Evolutionary conservation across 768 basidiomycete genomes (phyloP).

Genomic region (Boletales sp.): DNA sequence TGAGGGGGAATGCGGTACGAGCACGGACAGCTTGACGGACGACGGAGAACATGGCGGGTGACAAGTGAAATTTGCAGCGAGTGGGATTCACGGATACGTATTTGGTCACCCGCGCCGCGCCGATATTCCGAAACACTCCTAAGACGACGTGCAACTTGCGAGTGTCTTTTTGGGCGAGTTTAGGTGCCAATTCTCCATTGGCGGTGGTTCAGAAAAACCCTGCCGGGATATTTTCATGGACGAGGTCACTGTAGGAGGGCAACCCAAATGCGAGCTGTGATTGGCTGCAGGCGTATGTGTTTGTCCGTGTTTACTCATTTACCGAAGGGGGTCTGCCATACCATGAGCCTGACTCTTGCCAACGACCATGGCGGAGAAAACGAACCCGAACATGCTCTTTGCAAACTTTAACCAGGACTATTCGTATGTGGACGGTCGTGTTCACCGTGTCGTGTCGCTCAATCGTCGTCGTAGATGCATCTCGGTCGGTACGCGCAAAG

Average conservation of each 20-base stretch:
- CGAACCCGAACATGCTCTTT: slow-evolving; percentile 62
- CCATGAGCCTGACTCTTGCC: neutral
- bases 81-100: slow-evolving; percentile 1
- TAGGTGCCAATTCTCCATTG: too few species aligned
- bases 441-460: neutral
- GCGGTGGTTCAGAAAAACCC: too few species aligned
- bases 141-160: too few species aligned
- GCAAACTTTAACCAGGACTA: slow-evolving; percentile 99
- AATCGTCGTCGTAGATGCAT: slow-evolving; percentile 56
- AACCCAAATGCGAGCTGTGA: neutral
- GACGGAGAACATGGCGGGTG: slow-evolving; percentile 17
- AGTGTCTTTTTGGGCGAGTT: too few species aligned
- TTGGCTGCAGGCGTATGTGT: neutral
- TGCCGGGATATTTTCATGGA: too few species aligned
- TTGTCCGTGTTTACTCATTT: slow-evolving; percentile 17
- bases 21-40: slow-evolving; percentile 13
- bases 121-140: slow-evolving; percentile 2
- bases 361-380: slow-evolving; percentile 34
- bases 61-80: too few species aligned
- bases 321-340: slow-evolving; percentile 4
- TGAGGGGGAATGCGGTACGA: slow-evolving; percentile 5
- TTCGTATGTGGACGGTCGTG: slow-evolving; percentile 50
- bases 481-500: slow-evolving; percentile 91
- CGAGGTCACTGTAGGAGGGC: too few species aligned
- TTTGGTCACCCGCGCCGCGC: slow-evolving; percentile 19